Evolutionary conservation across 2,329 filamentous ascomycete species (phyloP), one percentile per base, ranked within the genome.

Genomic region (Paecilomyces niveus): DNA sequence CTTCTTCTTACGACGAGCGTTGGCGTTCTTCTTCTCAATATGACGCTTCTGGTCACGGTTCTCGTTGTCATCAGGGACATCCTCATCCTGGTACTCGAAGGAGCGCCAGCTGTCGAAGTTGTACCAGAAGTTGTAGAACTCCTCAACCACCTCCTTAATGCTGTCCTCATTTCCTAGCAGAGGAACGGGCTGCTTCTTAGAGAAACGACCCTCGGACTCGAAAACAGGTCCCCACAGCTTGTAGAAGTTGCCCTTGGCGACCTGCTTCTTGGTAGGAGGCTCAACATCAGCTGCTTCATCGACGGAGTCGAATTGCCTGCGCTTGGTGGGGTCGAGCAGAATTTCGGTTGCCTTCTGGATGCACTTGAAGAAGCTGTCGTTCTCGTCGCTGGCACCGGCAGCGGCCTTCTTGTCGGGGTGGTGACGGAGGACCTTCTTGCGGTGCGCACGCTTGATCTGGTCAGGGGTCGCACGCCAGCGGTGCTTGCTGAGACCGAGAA

Each of bases 111-210:
- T 94, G 83, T 99, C 94, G 70, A 99, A 96, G 83, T 93, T 95
- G 83, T 97, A 99, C 88, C 90, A 99, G 83, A 97, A 99, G 84
- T 99, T 96, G 85, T 99, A 99, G 78, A 99, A 99, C 57, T 82
- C 81, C 72, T 97, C 92, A 53, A 99, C 94, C 8, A 96, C 88
- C 72, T 95, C 90, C 78, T 92, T 90, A 68, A 85, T 85, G 71
- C 89, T 88, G 65, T 95, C 89, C 64, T 90, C 90, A 71, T 90
- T 84, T 62, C 94, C 94, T 59, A 99, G 87, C 67, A 83, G 79
- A 5, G 94, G 95, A 2, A 97, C 94, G 6, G 93, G 93, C 73
- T 96, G 90, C 61, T 77, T 83, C 77, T 92, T 94, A 76, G 90
- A 95, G 85, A 99, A 99, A 63, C 94, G 91, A 11, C 80, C 89